A percentile compares a stretch with the other conserved stretches of the same genome.
Conservation (phyloP, 2,329 filamentous ascomycete genomes). For the Pleurostoma richardsiae region DNA sequence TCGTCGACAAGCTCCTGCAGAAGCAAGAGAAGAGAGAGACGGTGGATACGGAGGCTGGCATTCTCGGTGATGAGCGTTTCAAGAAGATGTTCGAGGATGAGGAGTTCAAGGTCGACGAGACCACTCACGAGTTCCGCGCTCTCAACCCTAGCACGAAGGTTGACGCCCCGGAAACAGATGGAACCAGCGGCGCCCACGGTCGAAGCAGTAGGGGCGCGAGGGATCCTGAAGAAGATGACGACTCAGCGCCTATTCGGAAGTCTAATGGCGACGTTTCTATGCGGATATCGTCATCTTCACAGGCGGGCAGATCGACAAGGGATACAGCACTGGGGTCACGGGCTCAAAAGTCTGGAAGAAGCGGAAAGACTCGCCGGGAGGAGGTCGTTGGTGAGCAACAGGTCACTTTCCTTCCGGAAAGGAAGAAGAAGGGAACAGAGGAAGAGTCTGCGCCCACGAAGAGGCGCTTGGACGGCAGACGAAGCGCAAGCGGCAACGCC, state of each 20-base stretch:
- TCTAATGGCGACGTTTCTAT: slow-evolving; percentile 42
- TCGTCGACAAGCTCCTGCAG: slow-evolving; percentile 70
- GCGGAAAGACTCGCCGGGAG: slow-evolving; percentile 35
- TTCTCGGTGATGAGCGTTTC: slow-evolving; percentile 85
- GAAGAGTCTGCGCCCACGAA: slow-evolving; percentile 24
- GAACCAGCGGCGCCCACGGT: no score
- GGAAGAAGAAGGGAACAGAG: slow-evolving; percentile 43
- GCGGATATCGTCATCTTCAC: slow-evolving; percentile 65
- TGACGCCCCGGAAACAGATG: slow-evolving; percentile 16
- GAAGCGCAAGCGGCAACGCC: slow-evolving; percentile 72
- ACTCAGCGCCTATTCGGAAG: slow-evolving; percentile 17
- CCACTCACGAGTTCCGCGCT: slow-evolving; percentile 75
- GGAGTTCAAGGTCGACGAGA: slow-evolving; percentile 89
- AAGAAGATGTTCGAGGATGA: slow-evolving; percentile 84
- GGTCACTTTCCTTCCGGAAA: slow-evolving; percentile 67
- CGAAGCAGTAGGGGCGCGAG: no score
- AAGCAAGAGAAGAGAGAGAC: slow-evolving; percentile 55
- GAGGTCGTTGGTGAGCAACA: slow-evolving; percentile 59
- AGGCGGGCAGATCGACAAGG: slow-evolving; percentile 49
- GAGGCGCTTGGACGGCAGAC: slow-evolving; percentile 39
- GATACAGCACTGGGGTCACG: slow-evolving; percentile 55
- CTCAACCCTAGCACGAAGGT: slow-evolving; percentile 80
- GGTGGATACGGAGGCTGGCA: slow-evolving; percentile 54
- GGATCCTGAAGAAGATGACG: slow-evolving; percentile 24
- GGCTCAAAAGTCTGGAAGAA: slow-evolving; percentile 42